Conservation (phyloP, 352 stramenopile species). For the Elongisporangium undulatum region DNA sequence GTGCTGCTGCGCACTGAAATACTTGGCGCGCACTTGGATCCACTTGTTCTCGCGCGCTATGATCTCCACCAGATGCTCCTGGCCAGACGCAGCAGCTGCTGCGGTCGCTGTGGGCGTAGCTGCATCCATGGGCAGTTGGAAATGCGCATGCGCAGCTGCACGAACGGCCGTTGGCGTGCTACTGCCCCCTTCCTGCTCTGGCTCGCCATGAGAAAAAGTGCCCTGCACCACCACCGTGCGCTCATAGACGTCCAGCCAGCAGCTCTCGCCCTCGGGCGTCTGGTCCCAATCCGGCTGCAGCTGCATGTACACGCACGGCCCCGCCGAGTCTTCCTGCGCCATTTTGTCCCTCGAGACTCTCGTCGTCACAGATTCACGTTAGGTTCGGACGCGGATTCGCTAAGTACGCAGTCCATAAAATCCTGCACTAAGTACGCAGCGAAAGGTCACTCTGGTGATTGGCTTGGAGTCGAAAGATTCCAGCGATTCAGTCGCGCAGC, state of each 20-base stretch:
- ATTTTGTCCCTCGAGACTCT: too few species aligned
- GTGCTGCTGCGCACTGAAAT: conserved; percentile 7
- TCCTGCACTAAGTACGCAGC: neutral
- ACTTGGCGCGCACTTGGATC: conserved; percentile 37
- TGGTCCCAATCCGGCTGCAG: conserved; percentile 57
- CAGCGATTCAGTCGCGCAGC: neutral
- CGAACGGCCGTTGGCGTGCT: conserved; percentile 1
- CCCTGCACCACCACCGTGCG: conserved; percentile 26
- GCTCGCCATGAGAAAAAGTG: conserved; percentile 6
- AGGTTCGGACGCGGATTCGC: neutral
- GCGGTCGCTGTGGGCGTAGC: conserved; percentile 1
- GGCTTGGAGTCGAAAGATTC: conserved; percentile 1
- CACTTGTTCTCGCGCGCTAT: conserved; percentile 26
- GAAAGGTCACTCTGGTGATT: neutral
- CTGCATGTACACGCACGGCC: conserved; percentile 43
- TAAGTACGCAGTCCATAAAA: neutral
- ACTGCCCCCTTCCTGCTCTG: neutral
- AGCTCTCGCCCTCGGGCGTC: conserved; percentile 11
- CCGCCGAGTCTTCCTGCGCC: neutral
- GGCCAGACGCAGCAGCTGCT: neutral
- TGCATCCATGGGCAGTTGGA: conserved; percentile 26
- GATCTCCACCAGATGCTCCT: conserved; percentile 28
- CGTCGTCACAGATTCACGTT: neutral
- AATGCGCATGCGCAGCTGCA: conserved; percentile 31
- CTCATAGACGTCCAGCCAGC: conserved; percentile 56